A percentile compares a stretch with the other conserved stretches of the same genome.
Evolutionary conservation across 1,139 yeast species (phyloP).

Genomic region (Scheffersomyces parashehatae): DNA sequence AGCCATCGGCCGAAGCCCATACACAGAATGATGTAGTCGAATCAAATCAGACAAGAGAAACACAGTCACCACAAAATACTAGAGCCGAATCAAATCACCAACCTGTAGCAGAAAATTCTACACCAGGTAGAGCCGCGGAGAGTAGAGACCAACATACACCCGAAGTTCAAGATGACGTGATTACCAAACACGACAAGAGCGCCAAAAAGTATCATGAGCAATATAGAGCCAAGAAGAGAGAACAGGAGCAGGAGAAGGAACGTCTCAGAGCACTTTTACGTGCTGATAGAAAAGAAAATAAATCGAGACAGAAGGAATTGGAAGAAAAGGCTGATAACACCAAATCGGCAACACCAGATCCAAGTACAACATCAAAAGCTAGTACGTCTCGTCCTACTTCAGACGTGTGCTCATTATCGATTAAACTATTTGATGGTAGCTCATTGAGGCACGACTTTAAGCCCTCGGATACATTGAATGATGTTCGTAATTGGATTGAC

Average conservation of each 20-base stretch:
- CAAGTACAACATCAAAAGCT: conserved; percentile 3
- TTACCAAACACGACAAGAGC: conserved; percentile 37
- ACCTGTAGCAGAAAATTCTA: too few species aligned
- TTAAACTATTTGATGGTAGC: conserved; percentile 57
- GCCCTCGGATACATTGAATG: conserved; percentile 42
- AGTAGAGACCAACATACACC: not conserved
- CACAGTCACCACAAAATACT: too few species aligned
- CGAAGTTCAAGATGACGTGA: not conserved
- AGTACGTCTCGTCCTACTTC: not conserved
- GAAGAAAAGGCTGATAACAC: conserved; percentile 1
- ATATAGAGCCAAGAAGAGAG: conserved; percentile 32
- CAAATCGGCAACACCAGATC: conserved; percentile 6
- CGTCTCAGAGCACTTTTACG: conserved; percentile 52
- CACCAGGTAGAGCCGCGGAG: conserved; percentile 1
- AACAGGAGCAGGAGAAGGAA: conserved; percentile 50
- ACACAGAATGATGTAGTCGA: too few species aligned
- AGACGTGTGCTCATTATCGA: conserved; percentile 42
- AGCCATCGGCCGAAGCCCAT: not conserved
- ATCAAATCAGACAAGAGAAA: too few species aligned
- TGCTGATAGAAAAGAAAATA: conserved; percentile 53
- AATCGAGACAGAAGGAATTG: conserved; percentile 9
- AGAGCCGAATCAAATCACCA: too few species aligned
- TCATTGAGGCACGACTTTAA: conserved; percentile 46
- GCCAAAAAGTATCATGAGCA: conserved; percentile 42
- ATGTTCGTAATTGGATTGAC: conserved; percentile 68